Percentiles rank a stretch among this genome's conserved stretches.
Conservation (phyloP, 2,329 filamentous ascomycete genomes). For the Daldinia sp. region DNA sequence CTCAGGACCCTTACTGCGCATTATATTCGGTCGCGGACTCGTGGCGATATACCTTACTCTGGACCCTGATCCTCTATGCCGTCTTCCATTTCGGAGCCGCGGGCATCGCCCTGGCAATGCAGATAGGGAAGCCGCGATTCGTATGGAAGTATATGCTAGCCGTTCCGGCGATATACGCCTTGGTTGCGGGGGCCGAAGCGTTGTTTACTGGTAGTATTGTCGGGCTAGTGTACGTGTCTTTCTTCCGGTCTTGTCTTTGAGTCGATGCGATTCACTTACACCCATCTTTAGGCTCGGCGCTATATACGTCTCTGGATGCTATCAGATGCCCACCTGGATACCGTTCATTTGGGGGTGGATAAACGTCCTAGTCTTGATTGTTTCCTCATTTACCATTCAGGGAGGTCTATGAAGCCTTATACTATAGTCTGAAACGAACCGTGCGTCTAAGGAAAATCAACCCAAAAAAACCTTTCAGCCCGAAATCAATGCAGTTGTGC, state of each 20-base stretch:
- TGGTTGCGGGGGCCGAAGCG: slow-evolving; percentile 81
- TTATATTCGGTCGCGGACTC: slow-evolving; percentile 83
- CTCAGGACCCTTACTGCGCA: slow-evolving; percentile 64
- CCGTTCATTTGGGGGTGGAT: slow-evolving; percentile 89
- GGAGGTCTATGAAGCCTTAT: slow-evolving; percentile 75
- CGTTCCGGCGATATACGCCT: slow-evolving; percentile 76
- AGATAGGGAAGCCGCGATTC: slow-evolving; percentile 68
- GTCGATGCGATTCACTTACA: slow-evolving; percentile 17
- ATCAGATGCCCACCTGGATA: slow-evolving; percentile 94
- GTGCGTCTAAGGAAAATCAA: not conserved
- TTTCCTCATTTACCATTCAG: slow-evolving; percentile 94
- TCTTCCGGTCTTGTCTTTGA: not conserved
- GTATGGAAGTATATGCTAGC: slow-evolving; percentile 75
- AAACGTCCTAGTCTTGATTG: slow-evolving; percentile 83
- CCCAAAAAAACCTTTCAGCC: not conserved
- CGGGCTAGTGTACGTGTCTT: slow-evolving; percentile 76
- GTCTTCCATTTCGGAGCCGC: slow-evolving; percentile 80
- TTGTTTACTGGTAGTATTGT: slow-evolving; percentile 84
- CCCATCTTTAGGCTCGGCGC: slow-evolving; percentile 72
- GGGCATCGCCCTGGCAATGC: slow-evolving; percentile 77
- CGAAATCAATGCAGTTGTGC: not conserved
- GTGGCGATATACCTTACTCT: slow-evolving; percentile 87
- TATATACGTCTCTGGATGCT: slow-evolving; percentile 84
- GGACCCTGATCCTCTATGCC: slow-evolving; percentile 85
- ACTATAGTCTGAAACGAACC: not conserved